phyloP scores from a whole-genome alignment of 2,329 filamentous ascomycete species.

The Hymenotorrendiella dingleyae region DNA sequence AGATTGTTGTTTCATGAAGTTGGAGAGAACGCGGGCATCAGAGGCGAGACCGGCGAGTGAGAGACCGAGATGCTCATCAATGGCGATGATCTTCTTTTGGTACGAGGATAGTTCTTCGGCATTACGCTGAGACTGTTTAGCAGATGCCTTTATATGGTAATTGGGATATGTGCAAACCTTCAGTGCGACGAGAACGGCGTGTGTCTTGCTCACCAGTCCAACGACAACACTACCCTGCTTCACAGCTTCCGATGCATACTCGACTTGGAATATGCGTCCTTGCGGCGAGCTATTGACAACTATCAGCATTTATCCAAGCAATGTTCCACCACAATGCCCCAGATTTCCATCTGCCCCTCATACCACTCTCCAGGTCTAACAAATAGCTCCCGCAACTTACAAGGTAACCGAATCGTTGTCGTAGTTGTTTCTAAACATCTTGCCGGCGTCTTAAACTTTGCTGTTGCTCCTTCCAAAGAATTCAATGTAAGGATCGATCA shows the following conservation, averaged over 20 bases:
- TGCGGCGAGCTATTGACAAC: constrained; percentile 75
- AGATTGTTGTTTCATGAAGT: constrained; percentile 99
- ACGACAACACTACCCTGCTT: constrained; percentile 99
- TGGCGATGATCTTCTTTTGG: constrained; percentile 97
- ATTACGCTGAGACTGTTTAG: constrained; percentile 65
- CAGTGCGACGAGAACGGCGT: constrained; percentile 89
- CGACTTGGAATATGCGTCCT: constrained; percentile 98
- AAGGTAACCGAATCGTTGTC: constrained; percentile 99
- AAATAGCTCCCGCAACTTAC: constrained; percentile 48
- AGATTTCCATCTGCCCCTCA: neutral
- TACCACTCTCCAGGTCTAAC: neutral
- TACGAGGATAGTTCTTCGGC: constrained; percentile 99
- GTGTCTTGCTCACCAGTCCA: constrained; percentile 95
- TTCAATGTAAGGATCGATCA: neutral
- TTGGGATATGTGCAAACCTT: constrained; percentile 57
- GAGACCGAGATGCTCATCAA: constrained; percentile 93
- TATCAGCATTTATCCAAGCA: constrained; percentile 20
- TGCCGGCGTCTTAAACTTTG: constrained; percentile 32
- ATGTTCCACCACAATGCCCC: neutral
- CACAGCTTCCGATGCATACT: constrained; percentile 97
- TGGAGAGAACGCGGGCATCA: constrained; percentile 96
- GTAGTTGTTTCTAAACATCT: constrained; percentile 99
- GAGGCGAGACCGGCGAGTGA: constrained; percentile 95
- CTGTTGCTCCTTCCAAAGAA: neutral
- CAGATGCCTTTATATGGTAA: neutral